Conservation (phyloP, 495 filamentous ascomycete genomes). For the Zalerion maritima region DNA sequence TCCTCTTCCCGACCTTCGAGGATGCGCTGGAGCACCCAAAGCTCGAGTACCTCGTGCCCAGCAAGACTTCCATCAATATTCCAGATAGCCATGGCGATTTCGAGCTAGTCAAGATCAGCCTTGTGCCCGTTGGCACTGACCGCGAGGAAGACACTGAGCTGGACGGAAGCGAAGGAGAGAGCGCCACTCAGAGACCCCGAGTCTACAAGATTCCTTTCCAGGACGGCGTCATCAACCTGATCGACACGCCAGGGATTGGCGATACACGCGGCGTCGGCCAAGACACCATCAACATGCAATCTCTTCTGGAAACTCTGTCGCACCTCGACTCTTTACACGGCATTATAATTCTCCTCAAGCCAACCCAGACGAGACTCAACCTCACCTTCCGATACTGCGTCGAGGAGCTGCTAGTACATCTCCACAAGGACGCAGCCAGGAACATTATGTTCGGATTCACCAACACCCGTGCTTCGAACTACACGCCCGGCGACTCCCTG, state of each 20-base stretch:
- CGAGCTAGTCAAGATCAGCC: not conserved
- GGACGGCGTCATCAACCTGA: constrained; percentile 4
- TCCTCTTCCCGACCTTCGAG: constrained; percentile 9
- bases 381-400: constrained; percentile 11
- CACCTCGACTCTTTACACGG: constrained; percentile 11
- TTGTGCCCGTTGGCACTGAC: not conserved
- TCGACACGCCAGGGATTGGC: constrained; percentile 15
- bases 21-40: constrained; percentile 7
- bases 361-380: constrained; percentile 13
- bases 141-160: constrained; percentile 3
- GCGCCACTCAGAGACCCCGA: constrained; percentile 10
- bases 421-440: constrained; percentile 8
- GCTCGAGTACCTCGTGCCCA: constrained; percentile 10
- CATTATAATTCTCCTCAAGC: constrained; percentile 26
- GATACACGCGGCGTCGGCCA: constrained; percentile 10
- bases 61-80: constrained; percentile 8
- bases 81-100: constrained; percentile 2
- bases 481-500: constrained; percentile 13
- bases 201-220: constrained; percentile 8
- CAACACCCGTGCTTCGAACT: constrained; percentile 13
- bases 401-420: constrained; percentile 14
- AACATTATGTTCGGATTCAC: constrained; percentile 18
- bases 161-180: constrained; percentile 7
- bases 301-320: constrained; percentile 8
- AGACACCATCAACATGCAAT: constrained; percentile 14